Evolutionary conservation across 1,284 basidiomycete genomes (phyloP).

Genomic region (Afroboletus lepidellus): DNA sequence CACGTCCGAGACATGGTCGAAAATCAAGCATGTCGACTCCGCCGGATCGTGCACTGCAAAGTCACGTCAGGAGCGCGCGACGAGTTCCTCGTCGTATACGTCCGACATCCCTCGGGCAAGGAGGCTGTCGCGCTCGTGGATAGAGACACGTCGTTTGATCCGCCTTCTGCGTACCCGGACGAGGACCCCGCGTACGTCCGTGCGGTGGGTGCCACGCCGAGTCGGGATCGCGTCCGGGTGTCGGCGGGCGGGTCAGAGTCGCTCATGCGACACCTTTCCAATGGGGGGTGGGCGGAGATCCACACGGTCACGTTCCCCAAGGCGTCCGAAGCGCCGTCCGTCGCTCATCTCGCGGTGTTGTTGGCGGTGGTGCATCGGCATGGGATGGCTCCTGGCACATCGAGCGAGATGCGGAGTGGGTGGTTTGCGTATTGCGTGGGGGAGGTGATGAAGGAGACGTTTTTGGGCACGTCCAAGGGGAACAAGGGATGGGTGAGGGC

Average conservation of each 20-base stretch:
- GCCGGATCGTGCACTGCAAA: conserved; percentile 15
- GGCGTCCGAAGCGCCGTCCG: conserved; percentile 10
- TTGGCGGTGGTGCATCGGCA: conserved; percentile 8
- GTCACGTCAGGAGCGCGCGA: background rate
- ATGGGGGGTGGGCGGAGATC: conserved; percentile 5
- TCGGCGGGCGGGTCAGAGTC: conserved; percentile 6
- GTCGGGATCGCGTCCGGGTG: conserved; percentile 8
- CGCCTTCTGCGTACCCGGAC: background rate
- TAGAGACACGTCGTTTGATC: conserved; percentile 1
- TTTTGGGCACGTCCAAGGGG: conserved; percentile 8
- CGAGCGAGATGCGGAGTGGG: conserved; percentile 1
- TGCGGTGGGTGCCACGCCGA: background rate
- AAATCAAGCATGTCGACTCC: conserved; percentile 9
- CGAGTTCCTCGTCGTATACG: conserved; percentile 16
- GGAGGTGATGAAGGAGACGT: conserved; percentile 11
- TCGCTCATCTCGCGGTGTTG: conserved; percentile 17
- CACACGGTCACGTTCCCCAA: conserved; percentile 11
- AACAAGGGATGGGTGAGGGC: conserved; percentile 11
- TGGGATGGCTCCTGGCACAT: background rate
- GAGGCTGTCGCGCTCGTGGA: conserved; percentile 8
- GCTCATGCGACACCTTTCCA: conserved; percentile 1
- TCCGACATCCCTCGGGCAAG: conserved; percentile 13
- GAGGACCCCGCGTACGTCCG: background rate
- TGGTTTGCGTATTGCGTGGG: conserved; percentile 16
- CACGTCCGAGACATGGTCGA: conserved; percentile 6